These are phyloP conservation scores for Cenococcum geophilum DNA, from an alignment of 495 filamentous ascomycete species.

Conservation along the genomic window DNA sequence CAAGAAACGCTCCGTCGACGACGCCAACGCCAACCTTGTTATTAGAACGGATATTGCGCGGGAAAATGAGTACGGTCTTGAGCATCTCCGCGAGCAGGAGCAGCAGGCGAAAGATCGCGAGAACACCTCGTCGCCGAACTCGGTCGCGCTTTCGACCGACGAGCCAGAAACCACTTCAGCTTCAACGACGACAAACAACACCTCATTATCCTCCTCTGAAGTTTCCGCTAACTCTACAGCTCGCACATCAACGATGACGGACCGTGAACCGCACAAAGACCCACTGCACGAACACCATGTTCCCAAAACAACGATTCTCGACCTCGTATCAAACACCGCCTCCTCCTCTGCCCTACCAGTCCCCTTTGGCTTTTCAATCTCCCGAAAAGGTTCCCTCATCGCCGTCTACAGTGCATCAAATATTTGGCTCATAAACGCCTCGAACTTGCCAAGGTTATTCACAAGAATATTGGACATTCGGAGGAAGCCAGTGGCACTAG, in stretches of 20 bases:
- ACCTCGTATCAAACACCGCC: slow-evolving; percentile 27
- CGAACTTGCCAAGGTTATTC: slow-evolving; percentile 25
- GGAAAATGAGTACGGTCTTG: background rate
- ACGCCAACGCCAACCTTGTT: background rate
- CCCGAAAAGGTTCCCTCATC: slow-evolving; percentile 27
- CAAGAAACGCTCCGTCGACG: background rate
- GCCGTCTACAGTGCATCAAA: slow-evolving; percentile 25
- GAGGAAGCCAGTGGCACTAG: slow-evolving; percentile 67
- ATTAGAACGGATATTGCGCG: background rate
- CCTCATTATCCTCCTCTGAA: slow-evolving; percentile 20
- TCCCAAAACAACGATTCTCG: slow-evolving; percentile 25
- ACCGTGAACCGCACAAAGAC: slow-evolving; percentile 19
- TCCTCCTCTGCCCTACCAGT: slow-evolving; percentile 32
- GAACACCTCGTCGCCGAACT: slow-evolving; percentile 8
- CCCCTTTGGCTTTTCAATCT: slow-evolving; percentile 30
- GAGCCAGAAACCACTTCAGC: slow-evolving; percentile 21
- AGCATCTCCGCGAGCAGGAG: background rate
- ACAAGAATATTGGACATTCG: slow-evolving; percentile 57
- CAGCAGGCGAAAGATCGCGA: background rate
- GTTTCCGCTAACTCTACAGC: slow-evolving; percentile 26
- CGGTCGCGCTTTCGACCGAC: slow-evolving; percentile 17
- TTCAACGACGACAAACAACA: slow-evolving; percentile 22
- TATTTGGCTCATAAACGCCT: slow-evolving; percentile 30
- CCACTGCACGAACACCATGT: slow-evolving; percentile 15
- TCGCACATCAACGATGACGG: slow-evolving; percentile 25